Base-by-base conservation (phyloP, 352 stramenopile genomes). In the Thalassiosira mediterranea region DNA sequence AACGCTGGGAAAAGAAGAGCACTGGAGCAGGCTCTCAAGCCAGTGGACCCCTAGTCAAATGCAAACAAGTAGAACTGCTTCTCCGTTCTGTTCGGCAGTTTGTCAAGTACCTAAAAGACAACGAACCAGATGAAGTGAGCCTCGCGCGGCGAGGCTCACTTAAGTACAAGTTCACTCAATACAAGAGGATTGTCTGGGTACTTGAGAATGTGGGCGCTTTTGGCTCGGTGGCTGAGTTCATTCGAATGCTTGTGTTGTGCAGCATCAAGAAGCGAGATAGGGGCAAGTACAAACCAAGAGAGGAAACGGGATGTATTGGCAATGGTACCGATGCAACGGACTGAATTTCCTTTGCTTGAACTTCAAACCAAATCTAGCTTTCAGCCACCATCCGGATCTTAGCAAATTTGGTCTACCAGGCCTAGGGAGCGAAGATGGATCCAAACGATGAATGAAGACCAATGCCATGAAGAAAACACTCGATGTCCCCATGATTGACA, bases 81-180 rank as follows among this genome's bases (percentile, higher is more conserved):
- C 17, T 51, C n/a, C 10, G 28, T 4, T 57, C 17, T 57, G 48
- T 57, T 31, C 48, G 19, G 4, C 48, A 57, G 29, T 57, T 57
- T 31, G 48, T 57, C 17, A 21, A 57, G 48, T 57, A 32, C 28
- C 48, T 57, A 7, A 57, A 51, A 10, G 10, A 57, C 8, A 57
- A 57, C 28, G 48, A 57, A 29, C 17, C n/a, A 21, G 11, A 57
- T 4, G 48, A 25, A 29, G 48, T 34, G 19, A 31, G 28, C 25
- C n/a, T n/a, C n/a, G 19, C 10, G 42, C n/a, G 25, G 10, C 10
- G n/a, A 17, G 46, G n/a, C n/a, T 7, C 7, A 19, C 2, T 57
- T 15, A 57, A 57, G 29, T 57, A 57, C 23, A 57, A 57, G 23
- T 57, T 57, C 23, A 15, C 48, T 8, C 48, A 57, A 21, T 29